A percentile compares a stretch with the other conserved stretches of the same genome.
These are phyloP conservation scores for Aegle marmelos DNA, from an alignment of 345 rosid species.

Conservation along the genomic window DNA sequence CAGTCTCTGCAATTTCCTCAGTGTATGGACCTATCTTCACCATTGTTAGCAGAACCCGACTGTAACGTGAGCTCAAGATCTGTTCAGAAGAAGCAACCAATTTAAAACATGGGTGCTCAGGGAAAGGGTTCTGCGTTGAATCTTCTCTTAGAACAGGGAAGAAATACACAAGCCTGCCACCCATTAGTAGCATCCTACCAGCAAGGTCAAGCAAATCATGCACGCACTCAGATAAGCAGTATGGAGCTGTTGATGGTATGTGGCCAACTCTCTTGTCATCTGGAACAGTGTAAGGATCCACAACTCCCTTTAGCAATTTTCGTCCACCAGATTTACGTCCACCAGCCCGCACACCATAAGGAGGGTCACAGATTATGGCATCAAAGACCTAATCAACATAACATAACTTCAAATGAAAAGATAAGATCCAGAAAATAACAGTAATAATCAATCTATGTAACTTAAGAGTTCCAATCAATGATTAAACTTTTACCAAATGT, in stretches of 20 bases:
- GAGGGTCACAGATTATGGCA: conserved; percentile 91
- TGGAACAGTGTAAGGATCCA: conserved; percentile 83
- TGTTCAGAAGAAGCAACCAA: conserved; percentile 77
- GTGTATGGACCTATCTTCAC: conserved; percentile 65
- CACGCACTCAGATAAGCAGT: conserved; percentile 84
- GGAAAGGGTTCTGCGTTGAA: conserved; percentile 42
- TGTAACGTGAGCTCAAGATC: conserved; percentile 79
- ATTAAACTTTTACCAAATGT: background rate
- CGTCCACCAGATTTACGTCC: conserved; percentile 96
- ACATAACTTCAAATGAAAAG: background rate
- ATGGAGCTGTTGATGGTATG: conserved; percentile 89
- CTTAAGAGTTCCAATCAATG: background rate
- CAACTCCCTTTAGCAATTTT: conserved; percentile 76
- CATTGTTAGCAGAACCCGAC: conserved; percentile 84
- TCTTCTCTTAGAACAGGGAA: conserved; percentile 83
- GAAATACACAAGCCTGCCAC: conserved; percentile 89
- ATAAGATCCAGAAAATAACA: background rate
- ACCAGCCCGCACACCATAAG: conserved; percentile 96
- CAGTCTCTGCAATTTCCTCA: conserved; percentile 55
- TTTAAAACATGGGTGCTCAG: conserved; percentile 78
- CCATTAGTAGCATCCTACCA: conserved; percentile 77
- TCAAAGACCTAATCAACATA: conserved; percentile 58
- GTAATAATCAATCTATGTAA: background rate
- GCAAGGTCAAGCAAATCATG: conserved; percentile 91
- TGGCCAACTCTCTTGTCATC: conserved; percentile 91